Conservation (phyloP, 2,329 filamentous ascomycete species). For the Exophiala sp. region DNA sequence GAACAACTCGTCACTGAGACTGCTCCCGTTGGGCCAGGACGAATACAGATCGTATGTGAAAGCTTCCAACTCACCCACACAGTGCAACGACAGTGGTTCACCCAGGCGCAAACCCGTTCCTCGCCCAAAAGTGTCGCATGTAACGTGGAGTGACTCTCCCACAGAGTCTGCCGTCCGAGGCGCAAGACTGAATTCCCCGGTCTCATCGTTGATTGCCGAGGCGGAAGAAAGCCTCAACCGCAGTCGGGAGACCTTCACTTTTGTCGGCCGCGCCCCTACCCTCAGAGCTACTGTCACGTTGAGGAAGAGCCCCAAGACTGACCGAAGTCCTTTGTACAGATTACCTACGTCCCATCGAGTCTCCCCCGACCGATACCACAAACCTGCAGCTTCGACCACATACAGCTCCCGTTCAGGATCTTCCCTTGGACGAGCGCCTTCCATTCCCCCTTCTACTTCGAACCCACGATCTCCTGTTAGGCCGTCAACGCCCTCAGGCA, state of each 20-base stretch:
- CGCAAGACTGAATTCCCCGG: constrained; percentile 20
- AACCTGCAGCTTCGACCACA: constrained; percentile 32
- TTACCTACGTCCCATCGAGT: constrained; percentile 27
- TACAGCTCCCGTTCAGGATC: constrained; percentile 39
- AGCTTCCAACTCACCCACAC: constrained; percentile 20
- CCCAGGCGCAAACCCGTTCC: constrained; percentile 26
- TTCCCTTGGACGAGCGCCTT: constrained; percentile 39
- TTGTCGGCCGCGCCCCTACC: constrained; percentile 23
- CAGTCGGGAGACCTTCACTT: constrained; percentile 14
- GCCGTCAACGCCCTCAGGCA: constrained; percentile 51
- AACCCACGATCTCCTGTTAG: constrained; percentile 42
- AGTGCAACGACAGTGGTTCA: constrained; percentile 9
- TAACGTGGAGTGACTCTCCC: constrained; percentile 22
- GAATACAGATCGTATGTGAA: constrained; percentile 40
- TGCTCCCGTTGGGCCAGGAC: constrained; percentile 39
- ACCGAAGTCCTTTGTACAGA: constrained; percentile 30
- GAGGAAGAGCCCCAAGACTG: constrained; percentile 25
- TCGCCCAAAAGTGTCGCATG: constrained; percentile 16
- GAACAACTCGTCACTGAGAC: constrained; percentile 41
- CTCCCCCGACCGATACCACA: constrained; percentile 32
- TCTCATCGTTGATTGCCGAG: constrained; percentile 24
- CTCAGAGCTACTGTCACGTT: constrained; percentile 29
- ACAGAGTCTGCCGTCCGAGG: constrained; percentile 8
- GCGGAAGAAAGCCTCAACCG: constrained; percentile 18
- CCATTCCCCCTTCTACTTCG: constrained; percentile 38